Conservation (phyloP, 2,329 filamentous ascomycete species). For the Ophiostoma montium region DNA sequence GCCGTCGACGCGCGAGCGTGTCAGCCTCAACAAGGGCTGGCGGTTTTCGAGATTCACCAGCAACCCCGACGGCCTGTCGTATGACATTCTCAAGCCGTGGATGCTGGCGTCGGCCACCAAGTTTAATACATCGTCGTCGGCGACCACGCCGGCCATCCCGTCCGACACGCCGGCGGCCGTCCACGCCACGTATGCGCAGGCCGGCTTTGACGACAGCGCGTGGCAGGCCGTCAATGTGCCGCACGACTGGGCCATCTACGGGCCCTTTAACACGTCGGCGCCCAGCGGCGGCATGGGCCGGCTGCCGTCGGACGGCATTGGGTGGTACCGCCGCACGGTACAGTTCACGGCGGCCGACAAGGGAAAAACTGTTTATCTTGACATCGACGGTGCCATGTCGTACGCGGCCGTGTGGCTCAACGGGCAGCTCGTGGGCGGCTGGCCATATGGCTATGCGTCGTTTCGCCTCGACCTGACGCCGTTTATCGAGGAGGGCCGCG, state of each 20-base stretch:
- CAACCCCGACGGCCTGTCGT: constrained; percentile 22
- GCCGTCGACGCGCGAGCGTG: constrained; percentile 17
- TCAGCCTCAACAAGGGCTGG: constrained; percentile 22
- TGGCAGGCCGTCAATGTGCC: constrained; percentile 30
- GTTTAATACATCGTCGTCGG: constrained; percentile 6
- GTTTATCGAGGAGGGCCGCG: constrained; percentile 21
- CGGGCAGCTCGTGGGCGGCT: constrained; percentile 32
- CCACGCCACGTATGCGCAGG: constrained; percentile 7
- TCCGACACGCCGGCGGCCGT: constrained; percentile 3
- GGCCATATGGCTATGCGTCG: constrained; percentile 36
- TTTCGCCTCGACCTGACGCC: constrained; percentile 36
- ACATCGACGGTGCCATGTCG: constrained; percentile 37
- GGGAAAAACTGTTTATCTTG: constrained; percentile 27
- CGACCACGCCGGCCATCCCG: constrained; percentile 6
- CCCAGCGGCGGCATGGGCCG: constrained; percentile 26
- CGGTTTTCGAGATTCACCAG: constrained; percentile 21
- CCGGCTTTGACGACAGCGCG: constrained; percentile 21
- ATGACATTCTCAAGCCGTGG: constrained; percentile 17
- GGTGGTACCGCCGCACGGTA: constrained; percentile 36
- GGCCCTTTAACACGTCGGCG: constrained; percentile 26
- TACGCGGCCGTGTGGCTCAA: constrained; percentile 37
- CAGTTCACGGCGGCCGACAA: constrained; percentile 19
- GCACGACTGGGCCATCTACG: constrained; percentile 35
- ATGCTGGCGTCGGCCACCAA: constrained; percentile 12
- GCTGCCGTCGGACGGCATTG: constrained; percentile 35